A percentile compares a stretch with the other conserved stretches of the same genome.
Evolutionary conservation across 495 filamentous ascomycete genomes (phyloP).

Genomic region (Amorphotheca resinae): DNA sequence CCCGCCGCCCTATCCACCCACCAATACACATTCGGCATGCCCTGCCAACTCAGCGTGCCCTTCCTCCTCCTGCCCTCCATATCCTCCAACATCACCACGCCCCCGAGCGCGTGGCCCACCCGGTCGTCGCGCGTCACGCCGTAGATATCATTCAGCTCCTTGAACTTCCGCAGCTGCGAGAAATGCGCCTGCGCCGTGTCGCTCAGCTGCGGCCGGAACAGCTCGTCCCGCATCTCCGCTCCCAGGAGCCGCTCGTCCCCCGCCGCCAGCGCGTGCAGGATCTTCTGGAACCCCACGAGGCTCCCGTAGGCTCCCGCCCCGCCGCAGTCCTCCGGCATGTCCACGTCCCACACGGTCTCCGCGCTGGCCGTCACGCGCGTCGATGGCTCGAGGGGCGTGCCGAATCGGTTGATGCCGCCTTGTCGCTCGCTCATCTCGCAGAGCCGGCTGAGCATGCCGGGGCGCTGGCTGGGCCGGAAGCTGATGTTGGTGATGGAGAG

Average conservation of each 20-base stretch:
- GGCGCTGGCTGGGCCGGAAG: constrained; percentile 32
- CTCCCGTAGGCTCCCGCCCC: constrained; percentile 31
- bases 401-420: constrained; percentile 13
- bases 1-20: constrained; percentile 13
- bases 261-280: constrained; percentile 30
- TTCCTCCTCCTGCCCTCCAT: constrained; percentile 18
- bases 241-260: constrained; percentile 34
- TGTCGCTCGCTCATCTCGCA: constrained; percentile 24
- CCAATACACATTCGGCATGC: constrained; percentile 13
- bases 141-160: neutral
- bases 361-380: constrained; percentile 6
- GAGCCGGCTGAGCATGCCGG: constrained; percentile 23
- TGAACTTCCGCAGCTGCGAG: neutral
- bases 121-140: constrained; percentile 8
- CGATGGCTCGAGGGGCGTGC: constrained; percentile 15
- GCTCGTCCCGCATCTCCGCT: constrained; percentile 25
- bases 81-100: constrained; percentile 22
- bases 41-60: constrained; percentile 16
- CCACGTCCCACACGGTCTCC: neutral
- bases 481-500: constrained; percentile 37
- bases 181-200: neutral
- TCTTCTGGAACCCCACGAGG: constrained; percentile 28
- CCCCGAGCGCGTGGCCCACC: constrained; percentile 24
- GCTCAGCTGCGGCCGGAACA: constrained; percentile 32
- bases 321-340: constrained; percentile 20